These are phyloP conservation scores for Auxenochlorella protothecoides DNA, from an alignment of 139 green algal genomes.

Conservation along the genomic window DNA sequence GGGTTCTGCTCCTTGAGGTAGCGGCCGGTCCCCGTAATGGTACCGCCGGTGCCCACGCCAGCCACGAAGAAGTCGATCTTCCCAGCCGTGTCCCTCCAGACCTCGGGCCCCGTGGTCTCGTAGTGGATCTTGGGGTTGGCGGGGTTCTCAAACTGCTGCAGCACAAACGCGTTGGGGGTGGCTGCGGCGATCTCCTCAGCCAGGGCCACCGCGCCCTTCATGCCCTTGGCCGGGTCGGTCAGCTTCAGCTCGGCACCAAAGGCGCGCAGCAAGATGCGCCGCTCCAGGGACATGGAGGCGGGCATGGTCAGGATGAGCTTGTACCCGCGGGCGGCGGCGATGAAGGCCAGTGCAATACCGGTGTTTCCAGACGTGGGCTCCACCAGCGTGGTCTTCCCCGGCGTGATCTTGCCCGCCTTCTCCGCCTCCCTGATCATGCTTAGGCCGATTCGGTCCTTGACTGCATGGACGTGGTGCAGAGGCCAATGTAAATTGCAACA, in stretches of 20 bases:
- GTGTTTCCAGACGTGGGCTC: conserved; percentile 95
- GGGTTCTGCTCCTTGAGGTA: conserved; percentile 74
- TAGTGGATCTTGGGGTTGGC: conserved; percentile 81
- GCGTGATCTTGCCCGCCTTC: conserved; percentile 60
- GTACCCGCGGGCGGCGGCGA: conserved; percentile 86
- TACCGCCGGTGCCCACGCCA: conserved; percentile 83
- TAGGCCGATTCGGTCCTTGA: conserved; percentile 69
- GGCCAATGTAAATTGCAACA: not conserved
- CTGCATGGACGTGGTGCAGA: not conserved
- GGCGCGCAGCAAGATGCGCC: conserved; percentile 81
- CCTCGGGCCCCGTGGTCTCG: conserved; percentile 89
- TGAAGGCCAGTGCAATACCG: conserved; percentile 92
- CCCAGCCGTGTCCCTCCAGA: conserved; percentile 80
- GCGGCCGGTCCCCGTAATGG: conserved; percentile 67
- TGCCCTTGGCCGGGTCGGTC: conserved; percentile 36
- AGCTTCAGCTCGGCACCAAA: conserved; percentile 54
- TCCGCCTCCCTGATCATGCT: conserved; percentile 85
- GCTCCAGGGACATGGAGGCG: conserved; percentile 93
- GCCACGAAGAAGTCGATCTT: conserved; percentile 53
- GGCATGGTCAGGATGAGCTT: conserved; percentile 97
- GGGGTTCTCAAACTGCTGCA: conserved; percentile 78
- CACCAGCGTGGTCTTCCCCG: conserved; percentile 68
- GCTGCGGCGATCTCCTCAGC: conserved; percentile 75
- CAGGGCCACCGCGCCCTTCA: conserved; percentile 77
- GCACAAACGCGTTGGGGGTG: conserved; percentile 43